Evolutionary conservation across 768 basidiomycete genomes (phyloP).

Genomic region (Lanmaoa pseudosensibilis): DNA sequence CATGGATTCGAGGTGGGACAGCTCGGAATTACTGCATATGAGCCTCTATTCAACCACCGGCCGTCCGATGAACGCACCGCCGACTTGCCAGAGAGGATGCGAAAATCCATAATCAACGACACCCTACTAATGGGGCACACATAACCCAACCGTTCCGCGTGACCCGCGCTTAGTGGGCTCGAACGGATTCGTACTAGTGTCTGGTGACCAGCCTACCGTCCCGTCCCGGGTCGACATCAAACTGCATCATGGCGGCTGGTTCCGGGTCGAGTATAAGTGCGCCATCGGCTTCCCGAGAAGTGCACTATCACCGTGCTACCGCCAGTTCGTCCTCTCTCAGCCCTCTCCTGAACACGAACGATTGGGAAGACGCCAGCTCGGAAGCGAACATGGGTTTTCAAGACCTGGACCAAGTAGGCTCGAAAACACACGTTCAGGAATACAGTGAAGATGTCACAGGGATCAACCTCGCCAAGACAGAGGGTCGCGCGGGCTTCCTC

Average conservation of each 20-base stretch:
- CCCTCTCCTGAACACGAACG: constrained; percentile 7
- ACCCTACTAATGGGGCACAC: too few species aligned
- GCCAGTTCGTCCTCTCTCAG: constrained; percentile 17
- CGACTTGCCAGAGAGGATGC: too few species aligned
- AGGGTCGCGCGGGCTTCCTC: constrained; percentile 28
- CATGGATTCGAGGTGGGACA: too few species aligned
- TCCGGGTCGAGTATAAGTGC: constrained; percentile 18
- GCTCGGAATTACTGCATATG: too few species aligned
- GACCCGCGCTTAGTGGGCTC: background rate
- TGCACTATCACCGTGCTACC: constrained; percentile 1
- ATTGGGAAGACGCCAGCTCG: constrained; percentile 1
- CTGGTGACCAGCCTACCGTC: too few species aligned
- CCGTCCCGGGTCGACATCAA: too few species aligned
- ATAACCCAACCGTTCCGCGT: too few species aligned
- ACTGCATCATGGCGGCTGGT: background rate
- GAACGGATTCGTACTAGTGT: too few species aligned
- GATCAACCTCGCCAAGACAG: constrained; percentile 15
- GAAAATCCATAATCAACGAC: too few species aligned
- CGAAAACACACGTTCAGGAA: background rate
- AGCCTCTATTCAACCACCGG: too few species aligned
- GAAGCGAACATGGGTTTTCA: constrained; percentile 14
- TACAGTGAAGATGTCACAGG: background rate
- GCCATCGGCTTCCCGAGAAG: background rate
- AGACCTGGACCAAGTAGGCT: background rate
- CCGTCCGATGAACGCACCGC: too few species aligned